Percentiles rank a stretch among this genome's conserved stretches.
These are phyloP conservation scores for Xylaria multiplex DNA, from an alignment of 2,329 filamentous ascomycete genomes.

Conservation along the genomic window DNA sequence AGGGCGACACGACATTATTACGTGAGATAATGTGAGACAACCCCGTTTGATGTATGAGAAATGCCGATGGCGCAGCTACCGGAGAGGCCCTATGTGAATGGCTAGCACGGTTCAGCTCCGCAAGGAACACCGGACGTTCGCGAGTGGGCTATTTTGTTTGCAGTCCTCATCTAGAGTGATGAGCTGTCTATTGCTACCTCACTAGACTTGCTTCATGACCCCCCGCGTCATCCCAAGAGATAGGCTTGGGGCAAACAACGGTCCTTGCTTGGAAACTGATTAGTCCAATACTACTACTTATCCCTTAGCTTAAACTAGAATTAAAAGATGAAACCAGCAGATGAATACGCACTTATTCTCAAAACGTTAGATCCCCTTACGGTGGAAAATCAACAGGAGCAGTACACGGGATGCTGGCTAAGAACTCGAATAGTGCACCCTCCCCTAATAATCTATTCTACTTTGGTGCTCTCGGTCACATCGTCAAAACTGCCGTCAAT, in stretches of 20 bases:
- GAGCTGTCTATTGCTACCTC: too few relatives aligned
- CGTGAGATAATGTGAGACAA: not conserved
- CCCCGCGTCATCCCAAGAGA: not conserved
- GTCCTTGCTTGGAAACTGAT: not conserved
- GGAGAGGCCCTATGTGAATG: not conserved
- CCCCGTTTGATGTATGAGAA: not conserved
- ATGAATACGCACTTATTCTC: not conserved
- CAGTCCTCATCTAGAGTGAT: not conserved
- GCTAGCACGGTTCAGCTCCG: not conserved
- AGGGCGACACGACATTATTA: not conserved
- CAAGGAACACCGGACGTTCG: not conserved
- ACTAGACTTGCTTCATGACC: not conserved
- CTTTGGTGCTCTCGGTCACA: slow-evolving; percentile 35
- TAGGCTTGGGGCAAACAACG: slow-evolving; percentile 4
- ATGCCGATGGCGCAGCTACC: too few relatives aligned
- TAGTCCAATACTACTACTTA: not conserved
- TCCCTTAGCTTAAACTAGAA: not conserved
- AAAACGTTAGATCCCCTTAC: not conserved
- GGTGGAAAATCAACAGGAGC: not conserved
- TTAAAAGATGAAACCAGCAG: not conserved
- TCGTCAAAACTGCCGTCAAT: slow-evolving; percentile 44
- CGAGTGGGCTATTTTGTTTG: slow-evolving; percentile 11
- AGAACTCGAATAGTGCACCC: not conserved
- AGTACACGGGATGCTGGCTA: not conserved
- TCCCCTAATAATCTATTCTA: slow-evolving; percentile 26